phyloP scores from a whole-genome alignment of 768 basidiomycete genomes.

The Clitopilus hobsonii region DNA sequence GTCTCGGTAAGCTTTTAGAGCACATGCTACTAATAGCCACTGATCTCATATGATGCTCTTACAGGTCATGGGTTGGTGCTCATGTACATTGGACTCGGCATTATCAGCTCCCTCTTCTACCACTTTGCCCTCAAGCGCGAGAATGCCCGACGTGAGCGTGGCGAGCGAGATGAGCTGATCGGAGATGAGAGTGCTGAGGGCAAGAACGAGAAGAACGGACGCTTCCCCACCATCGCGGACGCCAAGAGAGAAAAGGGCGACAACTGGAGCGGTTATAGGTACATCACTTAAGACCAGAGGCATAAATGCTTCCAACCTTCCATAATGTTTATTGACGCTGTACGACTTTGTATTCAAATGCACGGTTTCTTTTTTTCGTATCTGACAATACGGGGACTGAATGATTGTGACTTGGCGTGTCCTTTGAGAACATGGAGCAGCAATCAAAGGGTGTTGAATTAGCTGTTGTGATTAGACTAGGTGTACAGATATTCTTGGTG shows the following conservation, averaged over 20 bases:
- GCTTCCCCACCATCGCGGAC: conserved; percentile 53
- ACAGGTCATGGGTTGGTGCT: conserved; percentile 42
- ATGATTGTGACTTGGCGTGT: too few species aligned
- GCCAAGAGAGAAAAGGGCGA: conserved; percentile 71
- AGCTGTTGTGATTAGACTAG: too few species aligned
- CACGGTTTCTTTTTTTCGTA: background rate
- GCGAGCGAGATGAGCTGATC: conserved; percentile 67
- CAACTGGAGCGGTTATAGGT: conserved; percentile 72
- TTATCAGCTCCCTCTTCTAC: conserved; percentile 41
- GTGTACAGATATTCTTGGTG: too few species aligned
- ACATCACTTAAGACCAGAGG: conserved; percentile 41
- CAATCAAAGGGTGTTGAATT: too few species aligned
- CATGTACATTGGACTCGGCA: conserved; percentile 65
- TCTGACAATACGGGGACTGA: too few species aligned
- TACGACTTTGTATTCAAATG: background rate
- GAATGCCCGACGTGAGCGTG: conserved; percentile 62
- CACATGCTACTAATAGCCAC: background rate
- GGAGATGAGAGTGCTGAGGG: conserved; percentile 34
- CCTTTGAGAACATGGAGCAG: too few species aligned
- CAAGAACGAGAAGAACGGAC: conserved; percentile 46
- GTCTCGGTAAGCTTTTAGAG: conserved; percentile 28
- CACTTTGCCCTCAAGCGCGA: conserved; percentile 46
- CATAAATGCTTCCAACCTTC: background rate
- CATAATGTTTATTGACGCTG: background rate
- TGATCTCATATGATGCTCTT: conserved; percentile 1